Percentiles rank a stretch among this genome's conserved stretches.
phyloP scores from a whole-genome alignment of 163 green algal genomes.

The Scenedesmus sp. region DNA sequence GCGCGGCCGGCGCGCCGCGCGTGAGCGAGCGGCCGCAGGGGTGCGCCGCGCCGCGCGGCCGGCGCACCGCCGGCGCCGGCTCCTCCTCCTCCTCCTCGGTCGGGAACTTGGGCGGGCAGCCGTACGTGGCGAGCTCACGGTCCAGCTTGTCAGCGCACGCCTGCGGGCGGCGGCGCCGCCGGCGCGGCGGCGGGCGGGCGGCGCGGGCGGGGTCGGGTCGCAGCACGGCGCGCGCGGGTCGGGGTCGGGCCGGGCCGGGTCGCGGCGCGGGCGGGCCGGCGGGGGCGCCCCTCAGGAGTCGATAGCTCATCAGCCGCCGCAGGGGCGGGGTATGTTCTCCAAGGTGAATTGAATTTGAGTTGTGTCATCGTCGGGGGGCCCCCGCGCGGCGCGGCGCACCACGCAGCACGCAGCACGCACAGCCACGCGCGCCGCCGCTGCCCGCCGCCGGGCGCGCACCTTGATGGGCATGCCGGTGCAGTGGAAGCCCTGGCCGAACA shows the following conservation, averaged over 20 bases:
- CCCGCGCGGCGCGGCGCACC: background rate
- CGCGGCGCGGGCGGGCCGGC: too few relatives aligned
- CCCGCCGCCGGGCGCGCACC: slow-evolving; percentile 52
- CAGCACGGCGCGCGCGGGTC: too few relatives aligned
- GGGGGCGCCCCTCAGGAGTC: slow-evolving; percentile 42
- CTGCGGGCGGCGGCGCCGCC: slow-evolving; percentile 52
- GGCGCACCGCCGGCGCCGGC: slow-evolving; percentile 2
- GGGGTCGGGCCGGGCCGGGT: too few relatives aligned
- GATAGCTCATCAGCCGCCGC: slow-evolving; percentile 38
- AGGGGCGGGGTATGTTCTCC: slow-evolving; percentile 34
- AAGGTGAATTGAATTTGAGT: slow-evolving; percentile 39
- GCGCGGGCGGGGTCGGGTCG: too few relatives aligned
- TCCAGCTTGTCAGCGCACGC: slow-evolving; percentile 96
- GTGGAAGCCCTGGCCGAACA: slow-evolving; percentile 99
- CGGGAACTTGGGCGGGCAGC: slow-evolving; percentile 87
- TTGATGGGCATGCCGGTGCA: slow-evolving; percentile 99
- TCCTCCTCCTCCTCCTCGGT: slow-evolving; percentile 53
- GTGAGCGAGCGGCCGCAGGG: background rate
- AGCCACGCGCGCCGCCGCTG: background rate
- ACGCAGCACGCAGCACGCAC: background rate
- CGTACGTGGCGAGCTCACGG: slow-evolving; percentile 87
- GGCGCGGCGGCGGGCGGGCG: too few relatives aligned
- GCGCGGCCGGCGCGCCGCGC: too few relatives aligned
- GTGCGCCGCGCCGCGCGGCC: background rate
- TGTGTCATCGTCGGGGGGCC: slow-evolving; percentile 12